phyloP scores from a whole-genome alignment of 108 stramenopile genomes.

The Pseudonitzschia multiseries region DNA sequence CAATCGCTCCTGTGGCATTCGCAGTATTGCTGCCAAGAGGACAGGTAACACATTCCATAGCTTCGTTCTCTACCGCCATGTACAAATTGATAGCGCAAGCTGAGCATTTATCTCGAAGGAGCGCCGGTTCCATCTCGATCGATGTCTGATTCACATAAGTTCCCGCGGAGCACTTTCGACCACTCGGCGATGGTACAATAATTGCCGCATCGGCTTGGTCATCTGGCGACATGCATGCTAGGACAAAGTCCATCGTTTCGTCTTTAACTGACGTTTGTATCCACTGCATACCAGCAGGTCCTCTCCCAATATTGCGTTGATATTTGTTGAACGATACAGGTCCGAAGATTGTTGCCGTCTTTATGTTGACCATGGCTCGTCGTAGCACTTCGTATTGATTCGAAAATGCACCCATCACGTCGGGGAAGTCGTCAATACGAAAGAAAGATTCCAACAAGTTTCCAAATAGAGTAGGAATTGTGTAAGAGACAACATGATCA shows the following conservation, averaged over 20 bases:
- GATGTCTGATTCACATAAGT: constrained; percentile 21
- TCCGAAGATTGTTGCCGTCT: constrained; percentile 55
- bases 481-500: constrained; percentile 42
- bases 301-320: constrained; percentile 55
- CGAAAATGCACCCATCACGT: constrained; percentile 19
- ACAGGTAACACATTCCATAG: constrained; percentile 23
- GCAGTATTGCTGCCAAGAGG: constrained; percentile 26
- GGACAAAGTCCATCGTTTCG: constrained; percentile 3
- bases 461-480: constrained; percentile 45
- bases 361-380: constrained; percentile 36
- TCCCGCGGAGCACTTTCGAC: constrained; percentile 33
- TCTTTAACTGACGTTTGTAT: constrained; percentile 12
- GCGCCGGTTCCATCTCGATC: neutral
- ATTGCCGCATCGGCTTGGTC: constrained; percentile 44
- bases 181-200: constrained; percentile 30
- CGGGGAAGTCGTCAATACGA: constrained; percentile 28
- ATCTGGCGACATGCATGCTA: constrained; percentile 36
- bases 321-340: constrained; percentile 44
- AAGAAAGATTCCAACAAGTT: constrained; percentile 31
- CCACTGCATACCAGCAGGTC: constrained; percentile 56
- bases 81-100: constrained; percentile 39
- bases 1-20: constrained; percentile 18
- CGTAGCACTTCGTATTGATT: constrained; percentile 47
- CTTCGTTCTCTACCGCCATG: constrained; percentile 10
- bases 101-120: constrained; percentile 34